Base-by-base conservation (phyloP, 2,329 filamentous ascomycete genomes). In the Ophiocordyceps unilateralis region DNA sequence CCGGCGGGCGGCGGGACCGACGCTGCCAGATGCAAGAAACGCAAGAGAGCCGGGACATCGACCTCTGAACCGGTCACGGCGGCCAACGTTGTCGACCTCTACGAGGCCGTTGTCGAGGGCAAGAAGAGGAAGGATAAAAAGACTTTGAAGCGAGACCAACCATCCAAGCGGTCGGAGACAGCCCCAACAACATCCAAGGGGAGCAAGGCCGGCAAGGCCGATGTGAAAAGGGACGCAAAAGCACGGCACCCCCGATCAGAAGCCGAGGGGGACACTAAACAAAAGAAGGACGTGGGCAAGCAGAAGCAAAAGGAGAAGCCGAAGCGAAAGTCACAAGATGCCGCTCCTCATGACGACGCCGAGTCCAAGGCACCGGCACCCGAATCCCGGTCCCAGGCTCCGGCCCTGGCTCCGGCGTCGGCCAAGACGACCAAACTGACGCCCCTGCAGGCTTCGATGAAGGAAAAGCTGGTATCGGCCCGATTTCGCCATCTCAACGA, bases 401-500 rank as follows among this genome's bases (percentile, higher is more conserved):
- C n/a, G n/a, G n/a, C n/a, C n/a, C n/a, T n/a, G n/a, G n/a, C n/a
- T n/a, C n/a, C n/a, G n/a, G n/a, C n/a, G n/a, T n/a, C n/a, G n/a
- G n/a, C n/a, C 32, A 17, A 36, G 19, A 9, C n/a, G 59, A 66
- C 30, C 57, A 85, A 83, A 52, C 76, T 98, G 55, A 98, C 91
- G 1, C 87, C 91, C 4, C 78, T 98, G 44, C 91, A 98, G 68
- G 78, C 82, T 44, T 79, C 85, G 4, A 98, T 98, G 91, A 81
- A 85, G 47, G 81, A 87, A 57, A 98, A 98, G 68, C 78, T 98
- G 48, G 73, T 93, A 48, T 93, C 88, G 10, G 88, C 91, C 1
- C 87, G 91, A 45, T 98, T 98, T 74, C 86, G 91, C 49, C 87
- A 96, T 62, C 78, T 98, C 47, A 98, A 98, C 61, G 83, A 98